Evolutionary conservation across 345 rosid genomes (phyloP), one percentile per base, ranked within the genome.

Genomic region (Pistacia integerrima): DNA sequence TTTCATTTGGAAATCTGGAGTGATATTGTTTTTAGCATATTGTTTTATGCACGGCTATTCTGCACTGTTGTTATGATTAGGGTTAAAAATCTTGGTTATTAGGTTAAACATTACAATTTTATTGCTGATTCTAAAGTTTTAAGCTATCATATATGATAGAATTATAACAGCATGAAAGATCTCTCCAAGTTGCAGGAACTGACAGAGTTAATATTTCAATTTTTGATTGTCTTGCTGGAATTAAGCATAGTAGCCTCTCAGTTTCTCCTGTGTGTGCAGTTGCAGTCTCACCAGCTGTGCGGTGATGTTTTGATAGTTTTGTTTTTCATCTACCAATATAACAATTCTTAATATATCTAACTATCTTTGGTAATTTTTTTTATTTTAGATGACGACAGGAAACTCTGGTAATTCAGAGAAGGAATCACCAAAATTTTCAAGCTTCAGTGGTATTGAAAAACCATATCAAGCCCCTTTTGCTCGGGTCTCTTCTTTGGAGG

Each of bases 401-500:
- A 80, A 70, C 77, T 76, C 61, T 65, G 82, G 76, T 76, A 74
- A 77, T 74, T 33, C 73, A 7, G 82, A 70, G 66, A 87, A 86
- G 64, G 90, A 87, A 78, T 68, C 79, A 46, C 82, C 83, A 66
- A 85, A 85, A 64, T 59, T 77, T 78, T 78, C 89, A 71, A 85
- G 77, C 67, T 78, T 75, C 20, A 62, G 57, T 67, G 67, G 60
- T 79, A 70, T 75, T 75, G 88, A 87, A 75, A 92, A 85, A 81
- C 84, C 91, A 73, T 87, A 88, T 84, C 85, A 82, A 76, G 88
- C 97, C 64, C 94, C 98, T 18, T 83, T 80, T 84, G 98, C 94
- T 78, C 88, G 93, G 16, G 82, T 85, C 77, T 93, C 97, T 81
- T 96, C 94, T 76, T 64, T 91, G 67, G 94, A 93, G 84, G 86